Evolutionary conservation across 805 yeast genomes (phyloP).

Genomic region (Saturnispora halmiae): DNA sequence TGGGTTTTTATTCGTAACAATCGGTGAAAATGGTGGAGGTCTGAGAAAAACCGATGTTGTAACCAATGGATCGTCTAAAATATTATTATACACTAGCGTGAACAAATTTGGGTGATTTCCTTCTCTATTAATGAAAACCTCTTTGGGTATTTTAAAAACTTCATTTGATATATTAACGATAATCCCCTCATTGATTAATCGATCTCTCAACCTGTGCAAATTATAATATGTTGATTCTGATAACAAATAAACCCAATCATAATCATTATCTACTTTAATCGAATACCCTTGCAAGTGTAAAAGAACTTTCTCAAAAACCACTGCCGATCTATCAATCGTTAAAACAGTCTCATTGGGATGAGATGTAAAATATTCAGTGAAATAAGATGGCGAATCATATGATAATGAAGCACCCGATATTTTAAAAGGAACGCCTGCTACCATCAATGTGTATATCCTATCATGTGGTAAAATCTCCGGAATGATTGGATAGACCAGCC

Average conservation of each 20-base stretch:
- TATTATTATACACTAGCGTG: slow-evolving; percentile 47
- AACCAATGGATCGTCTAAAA: slow-evolving; percentile 38
- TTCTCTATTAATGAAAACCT: slow-evolving; percentile 36
- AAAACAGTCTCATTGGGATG: slow-evolving; percentile 31
- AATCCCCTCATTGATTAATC: slow-evolving; percentile 45
- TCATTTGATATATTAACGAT: slow-evolving; percentile 50
- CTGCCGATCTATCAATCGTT: slow-evolving; percentile 67
- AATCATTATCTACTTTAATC: slow-evolving; percentile 49
- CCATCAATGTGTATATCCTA: slow-evolving; percentile 57
- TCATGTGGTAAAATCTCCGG: slow-evolving; percentile 57
- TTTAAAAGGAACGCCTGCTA: slow-evolving; percentile 55
- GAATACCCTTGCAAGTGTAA: slow-evolving; percentile 76
- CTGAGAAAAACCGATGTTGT: slow-evolving; percentile 41
- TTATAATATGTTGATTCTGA: slow-evolving; percentile 68
- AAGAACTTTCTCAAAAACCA: slow-evolving; percentile 55
- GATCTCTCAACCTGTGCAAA: slow-evolving; percentile 44
- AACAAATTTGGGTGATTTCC: slow-evolving; percentile 80
- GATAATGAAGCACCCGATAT: slow-evolving; percentile 77
- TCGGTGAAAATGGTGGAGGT: slow-evolving; percentile 71
- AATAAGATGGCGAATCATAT: slow-evolving; percentile 82
- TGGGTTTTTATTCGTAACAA: slow-evolving; percentile 43
- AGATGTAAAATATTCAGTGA: slow-evolving; percentile 56
- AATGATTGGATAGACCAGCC: slow-evolving; percentile 22
- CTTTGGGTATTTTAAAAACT: slow-evolving; percentile 50
- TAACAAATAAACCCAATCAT: slow-evolving; percentile 51